These are phyloP conservation scores for Paraphoma sp. DNA, from an alignment of 2,329 filamentous ascomycete genomes.

Conservation along the genomic window DNA sequence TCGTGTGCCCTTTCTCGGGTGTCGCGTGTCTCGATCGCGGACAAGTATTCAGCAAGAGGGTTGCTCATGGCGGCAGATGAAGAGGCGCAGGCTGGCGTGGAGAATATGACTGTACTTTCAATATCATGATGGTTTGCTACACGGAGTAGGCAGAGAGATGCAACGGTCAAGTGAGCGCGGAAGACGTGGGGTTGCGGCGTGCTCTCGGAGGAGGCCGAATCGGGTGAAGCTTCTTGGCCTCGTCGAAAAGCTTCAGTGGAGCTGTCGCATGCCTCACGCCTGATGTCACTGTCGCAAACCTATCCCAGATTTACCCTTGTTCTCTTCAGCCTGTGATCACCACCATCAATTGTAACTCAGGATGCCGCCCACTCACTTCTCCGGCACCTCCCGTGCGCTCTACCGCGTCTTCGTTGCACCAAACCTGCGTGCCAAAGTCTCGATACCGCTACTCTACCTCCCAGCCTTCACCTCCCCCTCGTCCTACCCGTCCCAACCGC, in stretches of 20 bases:
- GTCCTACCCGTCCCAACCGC: slow-evolving; percentile 7
- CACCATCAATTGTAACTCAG: slow-evolving; percentile 6
- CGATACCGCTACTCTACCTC: slow-evolving; percentile 24
- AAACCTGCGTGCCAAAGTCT: slow-evolving; percentile 26
- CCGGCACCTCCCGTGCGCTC: slow-evolving; percentile 48
- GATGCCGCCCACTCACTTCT: slow-evolving; percentile 40
- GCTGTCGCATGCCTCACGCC: slow-evolving; percentile 1
- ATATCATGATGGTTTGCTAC: slow-evolving; percentile 32
- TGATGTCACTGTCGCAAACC: neutral
- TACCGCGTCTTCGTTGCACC: slow-evolving; percentile 54
- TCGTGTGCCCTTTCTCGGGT: slow-evolving; percentile 69
- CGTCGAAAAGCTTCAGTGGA: slow-evolving; percentile 20
- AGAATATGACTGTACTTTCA: slow-evolving; percentile 1
- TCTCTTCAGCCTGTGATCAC: neutral
- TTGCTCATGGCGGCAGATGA: slow-evolving; percentile 61
- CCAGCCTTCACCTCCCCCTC: slow-evolving; percentile 22
- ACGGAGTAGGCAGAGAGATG: slow-evolving; percentile 18
- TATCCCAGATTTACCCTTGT: neutral
- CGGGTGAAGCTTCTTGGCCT: slow-evolving; percentile 1
- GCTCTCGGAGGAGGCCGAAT: slow-evolving; percentile 15
- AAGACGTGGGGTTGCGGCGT: slow-evolving; percentile 15
- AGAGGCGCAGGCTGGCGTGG: slow-evolving; percentile 4
- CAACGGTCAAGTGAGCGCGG: slow-evolving; percentile 16
- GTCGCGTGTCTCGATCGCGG: slow-evolving; percentile 74
- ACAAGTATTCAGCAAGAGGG: slow-evolving; percentile 84